These are phyloP conservation scores for Globisporangium paddicum DNA, from an alignment of 352 stramenopile species.

Conservation along the genomic window DNA sequence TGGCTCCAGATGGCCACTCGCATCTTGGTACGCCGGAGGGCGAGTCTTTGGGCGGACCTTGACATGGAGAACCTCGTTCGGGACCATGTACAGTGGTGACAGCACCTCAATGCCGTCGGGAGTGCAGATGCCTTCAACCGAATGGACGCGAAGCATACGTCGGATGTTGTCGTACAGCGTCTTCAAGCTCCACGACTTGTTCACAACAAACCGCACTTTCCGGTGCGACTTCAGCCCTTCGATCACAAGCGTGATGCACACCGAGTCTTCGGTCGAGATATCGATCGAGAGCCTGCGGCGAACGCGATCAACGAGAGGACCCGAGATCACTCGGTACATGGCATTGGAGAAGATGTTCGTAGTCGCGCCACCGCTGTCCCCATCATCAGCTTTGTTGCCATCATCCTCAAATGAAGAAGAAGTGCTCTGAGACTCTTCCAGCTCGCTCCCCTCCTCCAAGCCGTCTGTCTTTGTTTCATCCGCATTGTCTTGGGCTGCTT, in stretches of 20 bases:
- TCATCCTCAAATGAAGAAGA: conserved; percentile 36
- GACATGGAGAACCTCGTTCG: conserved; percentile 64
- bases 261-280: conserved; percentile 65
- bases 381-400: conserved; percentile 22
- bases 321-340: conserved; percentile 80
- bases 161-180: conserved; percentile 53
- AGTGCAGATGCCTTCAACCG: conserved; percentile 48
- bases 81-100: conserved; percentile 68
- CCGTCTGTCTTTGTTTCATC: conserved; percentile 32
- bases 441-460: conserved; percentile 42
- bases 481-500: conserved; percentile 63
- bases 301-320: conserved; percentile 71
- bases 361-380: conserved; percentile 22
- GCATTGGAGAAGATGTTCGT: conserved; percentile 79
- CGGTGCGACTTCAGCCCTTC: conserved; percentile 52
- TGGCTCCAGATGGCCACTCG: conserved; percentile 11
- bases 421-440: conserved; percentile 40
- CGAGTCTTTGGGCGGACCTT: conserved; percentile 55
- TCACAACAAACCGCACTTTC: conserved; percentile 73
- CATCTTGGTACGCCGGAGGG: conserved; percentile 18
- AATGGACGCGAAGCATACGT: conserved; percentile 71
- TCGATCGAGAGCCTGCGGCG: conserved; percentile 73
- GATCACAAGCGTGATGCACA: conserved; percentile 63
- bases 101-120: conserved; percentile 59
- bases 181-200: conserved; percentile 59